These are phyloP conservation scores for Torrubiellomyces zombiae DNA, from an alignment of 2,329 filamentous ascomycete species.

Conservation along the genomic window DNA sequence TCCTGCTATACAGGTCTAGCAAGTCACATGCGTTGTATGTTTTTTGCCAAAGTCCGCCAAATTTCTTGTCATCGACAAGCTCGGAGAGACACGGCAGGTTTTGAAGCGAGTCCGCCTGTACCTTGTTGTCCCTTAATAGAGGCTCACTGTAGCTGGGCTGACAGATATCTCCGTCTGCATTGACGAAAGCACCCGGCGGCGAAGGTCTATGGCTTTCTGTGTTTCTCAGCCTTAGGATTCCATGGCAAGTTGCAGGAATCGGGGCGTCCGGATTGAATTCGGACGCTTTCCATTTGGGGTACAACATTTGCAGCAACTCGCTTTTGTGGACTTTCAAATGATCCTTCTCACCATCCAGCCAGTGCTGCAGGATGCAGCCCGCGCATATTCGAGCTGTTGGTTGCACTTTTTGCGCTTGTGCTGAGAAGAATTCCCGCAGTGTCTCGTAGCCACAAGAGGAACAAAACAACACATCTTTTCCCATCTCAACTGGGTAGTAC, in stretches of 20 bases:
- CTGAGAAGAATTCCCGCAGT: conserved; percentile 14
- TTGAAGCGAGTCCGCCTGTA: conserved; percentile 13
- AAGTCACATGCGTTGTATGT: conserved; percentile 5
- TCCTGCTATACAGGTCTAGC: conserved; percentile 9
- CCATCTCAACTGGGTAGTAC: conserved; percentile 13
- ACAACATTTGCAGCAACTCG: conserved; percentile 8
- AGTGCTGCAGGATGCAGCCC: conserved; percentile 12
- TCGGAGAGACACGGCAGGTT: conserved; percentile 11
- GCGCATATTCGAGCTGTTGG: conserved; percentile 11
- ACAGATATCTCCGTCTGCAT: too few species aligned
- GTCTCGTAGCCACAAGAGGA: conserved; percentile 18
- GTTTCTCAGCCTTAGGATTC: conserved; percentile 6
- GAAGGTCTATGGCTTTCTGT: too few species aligned
- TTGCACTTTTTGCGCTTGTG: neutral
- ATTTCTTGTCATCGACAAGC: conserved; percentile 3
- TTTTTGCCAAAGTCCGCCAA: neutral
- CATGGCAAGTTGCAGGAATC: conserved; percentile 6
- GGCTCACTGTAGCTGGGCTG: conserved; percentile 1
- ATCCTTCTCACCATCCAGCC: conserved; percentile 14
- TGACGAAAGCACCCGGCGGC: too few species aligned
- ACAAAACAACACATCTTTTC: conserved; percentile 11
- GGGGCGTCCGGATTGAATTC: conserved; percentile 17
- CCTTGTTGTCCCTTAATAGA: conserved; percentile 12
- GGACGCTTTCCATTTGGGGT: conserved; percentile 9
- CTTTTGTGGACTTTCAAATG: conserved; percentile 11